Evolutionary conservation across 2,329 filamentous ascomycete genomes (phyloP), one percentile per base, ranked within the genome.

Genomic region (Fusarium sp.): DNA sequence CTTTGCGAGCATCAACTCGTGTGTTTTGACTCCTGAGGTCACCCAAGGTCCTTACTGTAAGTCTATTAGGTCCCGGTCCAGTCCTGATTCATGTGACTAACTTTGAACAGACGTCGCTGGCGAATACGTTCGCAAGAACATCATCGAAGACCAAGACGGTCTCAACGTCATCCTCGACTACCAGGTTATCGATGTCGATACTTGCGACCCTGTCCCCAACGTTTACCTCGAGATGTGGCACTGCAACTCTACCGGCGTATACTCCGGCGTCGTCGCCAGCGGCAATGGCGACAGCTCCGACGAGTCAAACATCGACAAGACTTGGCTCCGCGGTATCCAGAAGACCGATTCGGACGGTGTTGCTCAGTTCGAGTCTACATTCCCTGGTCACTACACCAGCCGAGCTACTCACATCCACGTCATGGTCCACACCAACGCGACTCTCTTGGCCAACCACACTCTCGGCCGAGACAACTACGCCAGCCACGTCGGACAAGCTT

Each of bases 321-420:
- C 76, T 22, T 75, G 71, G 58, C 75, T 78, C 8, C 53, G 53
- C 3, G 53, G 53, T 9, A 56, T 56, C 3, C 53, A 50, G 19
- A 44, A 50, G 25, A 82, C 81, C 13, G 75, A 82, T 52, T 33
- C 48, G 0, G 78, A 83, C 17, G 82, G 82, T n/a, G 78, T 83
- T 23, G 81, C 77, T 6, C 75, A 80, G 56, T 82, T 83, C 65
- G 75, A 78, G 35, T 79, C 78, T 37, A 72, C 81, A 66, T 81
- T 82, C 67, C 81, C 81, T 4, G 81, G 82, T 7, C 80, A 83
- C 68, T 83, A 83, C 71, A 73, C 73, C 7, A 75, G 78, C 17
- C 81, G 84, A 10, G 78, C 83, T 6, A 82, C 77, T 4, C 84
- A 86, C 73, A 82, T 83, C 23, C 84, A 86, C 64, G 51, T 79